phyloP scores from a whole-genome alignment of 2,329 filamentous ascomycete species.

The Coleophoma eucalyptorum region DNA sequence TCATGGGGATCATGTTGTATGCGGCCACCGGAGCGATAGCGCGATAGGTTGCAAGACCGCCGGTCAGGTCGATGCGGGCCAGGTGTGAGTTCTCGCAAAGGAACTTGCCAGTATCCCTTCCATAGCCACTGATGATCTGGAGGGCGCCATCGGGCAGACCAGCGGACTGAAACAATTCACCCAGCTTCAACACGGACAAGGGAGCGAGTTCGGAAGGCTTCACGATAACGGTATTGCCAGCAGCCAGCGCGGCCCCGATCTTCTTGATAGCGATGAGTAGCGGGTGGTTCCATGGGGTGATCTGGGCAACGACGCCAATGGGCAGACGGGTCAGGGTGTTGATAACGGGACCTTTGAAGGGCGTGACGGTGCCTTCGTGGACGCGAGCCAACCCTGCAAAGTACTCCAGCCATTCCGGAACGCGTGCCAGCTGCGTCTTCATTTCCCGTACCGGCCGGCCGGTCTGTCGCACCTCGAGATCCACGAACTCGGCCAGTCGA shows the following conservation, averaged over 20 bases:
- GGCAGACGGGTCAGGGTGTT: too few species aligned
- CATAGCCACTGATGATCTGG: slow-evolving; percentile 50
- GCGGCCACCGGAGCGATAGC: slow-evolving; percentile 44
- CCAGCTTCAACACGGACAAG: slow-evolving; percentile 46
- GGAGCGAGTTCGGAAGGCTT: slow-evolving; percentile 56
- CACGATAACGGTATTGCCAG: slow-evolving; percentile 50
- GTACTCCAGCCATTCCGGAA: too few species aligned
- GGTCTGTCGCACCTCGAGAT: too few species aligned
- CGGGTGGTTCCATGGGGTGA: slow-evolving; percentile 57
- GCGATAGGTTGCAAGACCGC: slow-evolving; percentile 46
- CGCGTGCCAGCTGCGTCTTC: too few species aligned
- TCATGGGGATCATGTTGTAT: slow-evolving; percentile 47
- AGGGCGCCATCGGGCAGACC: slow-evolving; percentile 51
- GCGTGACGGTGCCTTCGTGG: too few species aligned
- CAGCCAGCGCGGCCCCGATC: slow-evolving; percentile 42
- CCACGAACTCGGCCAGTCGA: too few species aligned
- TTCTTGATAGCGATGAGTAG: slow-evolving; percentile 51
- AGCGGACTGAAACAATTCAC: slow-evolving; percentile 41
- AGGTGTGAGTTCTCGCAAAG: slow-evolving; percentile 50
- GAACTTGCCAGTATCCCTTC: slow-evolving; percentile 45
- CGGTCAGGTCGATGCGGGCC: slow-evolving; percentile 56
- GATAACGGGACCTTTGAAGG: too few species aligned
- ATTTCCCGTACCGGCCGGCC: too few species aligned
- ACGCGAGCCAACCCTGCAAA: too few species aligned
- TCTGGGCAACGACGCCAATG: slow-evolving; percentile 49